phyloP scores from a whole-genome alignment of 257 asterid genomes.

The Solanum boliviense region DNA sequence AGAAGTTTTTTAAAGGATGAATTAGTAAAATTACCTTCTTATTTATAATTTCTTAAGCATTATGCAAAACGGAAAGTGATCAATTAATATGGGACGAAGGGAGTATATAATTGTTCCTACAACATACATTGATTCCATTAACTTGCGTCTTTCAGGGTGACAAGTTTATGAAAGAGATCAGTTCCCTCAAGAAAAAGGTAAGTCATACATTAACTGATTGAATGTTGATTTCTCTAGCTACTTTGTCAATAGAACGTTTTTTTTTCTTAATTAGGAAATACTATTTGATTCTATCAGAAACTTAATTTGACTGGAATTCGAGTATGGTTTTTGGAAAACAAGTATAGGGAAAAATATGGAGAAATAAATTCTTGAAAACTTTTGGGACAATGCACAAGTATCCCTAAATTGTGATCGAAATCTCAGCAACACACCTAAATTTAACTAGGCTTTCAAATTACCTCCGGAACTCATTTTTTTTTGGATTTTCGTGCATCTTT shows the following conservation, averaged over 20 bases:
- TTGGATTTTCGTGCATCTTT: too few relatives aligned
- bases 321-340: background rate
- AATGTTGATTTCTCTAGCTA: background rate
- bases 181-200: slow-evolving; percentile 48
- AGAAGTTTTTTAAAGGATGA: too few relatives aligned
- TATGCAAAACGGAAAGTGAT: background rate
- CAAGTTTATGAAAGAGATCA: slow-evolving; percentile 37
- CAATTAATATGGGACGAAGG: background rate
- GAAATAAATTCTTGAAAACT: background rate
- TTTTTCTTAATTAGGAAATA: background rate
- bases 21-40: background rate
- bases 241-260: background rate
- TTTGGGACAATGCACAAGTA: background rate
- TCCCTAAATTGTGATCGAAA: too few relatives aligned
- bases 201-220: slow-evolving; percentile 6
- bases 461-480: background rate
- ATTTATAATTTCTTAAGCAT: too few relatives aligned
- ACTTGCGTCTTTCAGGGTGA: slow-evolving; percentile 40
- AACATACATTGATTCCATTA: background rate
- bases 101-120: background rate
- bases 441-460: too few relatives aligned
- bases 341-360: background rate
- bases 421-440: background rate
- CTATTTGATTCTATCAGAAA: background rate
- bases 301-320: background rate